Evolutionary conservation across 169 alveolate genomes (phyloP), one percentile per base, ranked within the genome.

Genomic region (Babesia divergens): DNA sequence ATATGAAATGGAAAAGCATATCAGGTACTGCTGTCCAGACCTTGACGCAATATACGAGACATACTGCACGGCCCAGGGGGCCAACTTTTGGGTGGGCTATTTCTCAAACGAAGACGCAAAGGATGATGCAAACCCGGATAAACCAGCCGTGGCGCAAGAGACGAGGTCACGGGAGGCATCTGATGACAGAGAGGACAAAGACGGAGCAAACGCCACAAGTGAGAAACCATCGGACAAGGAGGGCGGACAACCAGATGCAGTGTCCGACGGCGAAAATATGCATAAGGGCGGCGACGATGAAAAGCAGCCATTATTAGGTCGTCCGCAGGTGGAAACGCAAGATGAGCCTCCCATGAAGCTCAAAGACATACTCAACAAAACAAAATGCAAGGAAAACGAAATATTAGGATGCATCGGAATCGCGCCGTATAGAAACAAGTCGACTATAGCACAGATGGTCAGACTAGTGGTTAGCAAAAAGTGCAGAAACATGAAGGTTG

Each of bases 81-180:
- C 92, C 43, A 89, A 92, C 82, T 92, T 92, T 80, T 92, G 96
- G 96, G 95, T 92, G 35, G 96, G 94, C 24, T 94, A 92, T 56
- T 77, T 90, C 50, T 86, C 90, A 24, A 84, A 79, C 18, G 65
- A 52, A 31, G 75, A 65, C 8, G 59, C 28, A 11, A 26, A 16
- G 6, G 49, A 14, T 6, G 6, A 9, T 7, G 46, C 42, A 1
- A 44, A 6, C 3, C 31, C 20, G 60, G 43, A 51, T 16, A 24
- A 9, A 6, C 38, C 35, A 11, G 5, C n/a, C 8, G 29, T n/a
- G n/a, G 29, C 34, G 42, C 13, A 6, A 11, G 8, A 44, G 9
- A 14, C 66, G 26, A 29, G 50, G 31, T 0, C 66, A 2, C 20
- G 8, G 31, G 77, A n/a, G 18, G 18, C 53, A 11, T 40, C 18